These are phyloP conservation scores for Intubia oerlemansii DNA, from an alignment of 2,329 filamentous ascomycete species.

Conservation along the genomic window DNA sequence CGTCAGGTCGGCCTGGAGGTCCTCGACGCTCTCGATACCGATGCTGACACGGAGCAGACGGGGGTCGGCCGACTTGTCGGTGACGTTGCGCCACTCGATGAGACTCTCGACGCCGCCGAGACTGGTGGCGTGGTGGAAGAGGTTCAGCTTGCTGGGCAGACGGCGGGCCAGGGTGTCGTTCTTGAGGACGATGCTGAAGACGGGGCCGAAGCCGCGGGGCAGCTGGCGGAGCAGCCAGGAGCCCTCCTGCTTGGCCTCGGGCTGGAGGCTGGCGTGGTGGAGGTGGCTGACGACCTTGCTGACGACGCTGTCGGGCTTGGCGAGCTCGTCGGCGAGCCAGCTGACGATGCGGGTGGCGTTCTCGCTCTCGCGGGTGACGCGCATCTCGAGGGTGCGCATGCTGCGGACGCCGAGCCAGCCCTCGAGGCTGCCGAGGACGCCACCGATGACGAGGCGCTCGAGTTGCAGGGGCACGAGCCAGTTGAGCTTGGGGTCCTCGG, in stretches of 20 bases:
- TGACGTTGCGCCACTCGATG: slow-evolving; percentile 92
- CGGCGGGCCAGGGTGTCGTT: slow-evolving; percentile 36
- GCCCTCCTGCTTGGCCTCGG: slow-evolving; percentile 30
- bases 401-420: slow-evolving; percentile 81
- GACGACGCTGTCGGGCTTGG: slow-evolving; percentile 17
- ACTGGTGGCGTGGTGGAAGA: slow-evolving; percentile 92
- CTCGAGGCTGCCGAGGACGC: slow-evolving; percentile 75
- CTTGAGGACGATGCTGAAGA: slow-evolving; percentile 56
- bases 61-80: slow-evolving; percentile 50
- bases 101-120: slow-evolving; percentile 85
- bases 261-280: slow-evolving; percentile 58
- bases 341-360: slow-evolving; percentile 48
- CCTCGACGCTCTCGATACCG: slow-evolving; percentile 71
- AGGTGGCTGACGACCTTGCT: slow-evolving; percentile 36
- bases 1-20: slow-evolving; percentile 56
- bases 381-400: slow-evolving; percentile 64
- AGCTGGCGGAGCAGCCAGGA: slow-evolving; percentile 73
- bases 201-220: slow-evolving; percentile 75
- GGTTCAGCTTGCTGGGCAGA: slow-evolving; percentile 54
- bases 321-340: slow-evolving; percentile 41
- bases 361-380: slow-evolving; percentile 55
- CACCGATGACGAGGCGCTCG: slow-evolving; percentile 61
- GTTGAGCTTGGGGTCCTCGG: slow-evolving; percentile 17
- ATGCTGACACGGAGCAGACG: slow-evolving; percentile 62
- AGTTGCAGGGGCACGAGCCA: slow-evolving; percentile 39